phyloP scores from a whole-genome alignment of 352 stramenopile species.

The Phytophthora kernoviae region DNA sequence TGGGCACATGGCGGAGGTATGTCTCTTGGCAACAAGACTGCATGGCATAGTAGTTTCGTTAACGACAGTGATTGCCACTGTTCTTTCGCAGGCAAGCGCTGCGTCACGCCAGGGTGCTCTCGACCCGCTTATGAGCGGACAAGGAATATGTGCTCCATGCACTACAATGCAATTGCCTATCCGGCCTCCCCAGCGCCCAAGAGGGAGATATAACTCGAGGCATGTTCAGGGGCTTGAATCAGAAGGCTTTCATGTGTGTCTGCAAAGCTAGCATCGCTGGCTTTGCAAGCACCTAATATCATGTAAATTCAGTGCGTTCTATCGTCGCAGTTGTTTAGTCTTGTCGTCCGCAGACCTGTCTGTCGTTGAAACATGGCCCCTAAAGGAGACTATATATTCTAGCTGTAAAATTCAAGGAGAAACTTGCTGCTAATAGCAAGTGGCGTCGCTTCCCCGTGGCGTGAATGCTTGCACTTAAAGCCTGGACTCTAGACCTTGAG shows the following conservation, averaged over 20 bases:
- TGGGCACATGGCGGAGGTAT: slow-evolving; percentile 40
- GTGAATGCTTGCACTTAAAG: too few relatives aligned
- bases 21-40: too few relatives aligned
- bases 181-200: slow-evolving; percentile 5
- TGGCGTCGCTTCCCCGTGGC: too few relatives aligned
- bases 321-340: neutral
- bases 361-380: too few relatives aligned
- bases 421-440: too few relatives aligned
- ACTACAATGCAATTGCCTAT: slow-evolving; percentile 33
- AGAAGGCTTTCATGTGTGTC: too few relatives aligned
- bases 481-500: too few relatives aligned
- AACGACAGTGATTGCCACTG: neutral
- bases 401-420: too few relatives aligned
- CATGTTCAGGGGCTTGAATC: too few relatives aligned
- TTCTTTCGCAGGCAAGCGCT: slow-evolving; percentile 44
- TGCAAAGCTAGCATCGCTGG: neutral
- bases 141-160: slow-evolving; percentile 56
- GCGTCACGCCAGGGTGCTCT: slow-evolving; percentile 33
- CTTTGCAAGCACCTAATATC: slow-evolving; percentile 10
- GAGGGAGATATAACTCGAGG: slow-evolving; percentile 4
- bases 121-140: slow-evolving; percentile 69
- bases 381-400: too few relatives aligned
- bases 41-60: neutral
- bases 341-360: too few relatives aligned
- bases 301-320: slow-evolving; percentile 5